A percentile compares a stretch with the other conserved stretches of the same genome.
Evolutionary conservation across 202 grass and related monocot genomes (phyloP).

Genomic region (Miscanthus sacchariflorus): DNA sequence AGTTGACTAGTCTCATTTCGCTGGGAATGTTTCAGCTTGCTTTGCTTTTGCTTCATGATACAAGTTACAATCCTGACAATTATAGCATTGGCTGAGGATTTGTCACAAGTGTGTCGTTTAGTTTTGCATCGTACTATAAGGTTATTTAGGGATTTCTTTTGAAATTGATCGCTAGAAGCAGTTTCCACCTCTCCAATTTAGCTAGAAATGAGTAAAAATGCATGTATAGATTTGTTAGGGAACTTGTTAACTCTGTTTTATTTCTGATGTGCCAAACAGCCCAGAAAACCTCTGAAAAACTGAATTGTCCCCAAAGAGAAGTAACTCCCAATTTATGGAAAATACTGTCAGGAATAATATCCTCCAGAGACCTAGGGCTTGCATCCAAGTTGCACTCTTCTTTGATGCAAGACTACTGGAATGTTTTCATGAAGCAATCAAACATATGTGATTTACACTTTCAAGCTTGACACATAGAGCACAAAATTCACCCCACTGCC

Average conservation of each 20-base stretch:
- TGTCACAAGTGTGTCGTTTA: neutral
- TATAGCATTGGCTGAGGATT: neutral
- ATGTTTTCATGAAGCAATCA: neutral
- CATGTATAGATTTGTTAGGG: neutral
- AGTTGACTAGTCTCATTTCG: neutral
- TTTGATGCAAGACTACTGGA: neutral
- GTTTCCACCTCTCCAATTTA: neutral
- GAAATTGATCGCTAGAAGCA: neutral
- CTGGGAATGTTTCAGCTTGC: neutral
- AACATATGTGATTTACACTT: neutral
- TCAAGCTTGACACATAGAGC: neutral
- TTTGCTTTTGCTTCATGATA: constrained; percentile 1
- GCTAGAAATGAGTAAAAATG: neutral
- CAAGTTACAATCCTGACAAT: neutral
- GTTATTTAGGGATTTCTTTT: neutral
- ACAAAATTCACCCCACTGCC: neutral
- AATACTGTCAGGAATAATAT: constrained; percentile 1
- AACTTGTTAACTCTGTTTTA: neutral
- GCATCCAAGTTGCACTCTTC: neutral
- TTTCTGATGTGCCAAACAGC: neutral
- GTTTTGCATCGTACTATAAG: neutral
- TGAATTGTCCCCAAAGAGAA: neutral
- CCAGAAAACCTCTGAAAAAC: neutral
- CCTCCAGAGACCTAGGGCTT: neutral
- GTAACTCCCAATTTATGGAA: neutral